phyloP scores from a whole-genome alignment of 805 yeast genomes.

The Teunomyces barrocoloradensis region DNA sequence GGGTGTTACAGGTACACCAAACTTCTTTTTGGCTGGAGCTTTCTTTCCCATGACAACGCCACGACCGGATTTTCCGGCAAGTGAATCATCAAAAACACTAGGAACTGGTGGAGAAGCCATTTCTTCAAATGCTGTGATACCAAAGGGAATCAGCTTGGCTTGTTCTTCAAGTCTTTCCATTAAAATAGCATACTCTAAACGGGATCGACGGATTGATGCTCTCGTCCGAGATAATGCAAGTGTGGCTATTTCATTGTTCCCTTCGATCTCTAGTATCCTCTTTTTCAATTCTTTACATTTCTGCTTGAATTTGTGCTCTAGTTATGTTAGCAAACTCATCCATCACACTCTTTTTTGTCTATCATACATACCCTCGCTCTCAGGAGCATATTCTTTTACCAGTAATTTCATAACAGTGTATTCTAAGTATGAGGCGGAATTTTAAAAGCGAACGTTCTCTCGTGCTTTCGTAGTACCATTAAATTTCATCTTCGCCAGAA shows the following conservation, averaged over 20 bases:
- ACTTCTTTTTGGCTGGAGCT: conserved; percentile 16
- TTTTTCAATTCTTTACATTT: conserved; percentile 72
- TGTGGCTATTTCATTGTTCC: conserved; percentile 71
- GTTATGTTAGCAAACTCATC: not conserved
- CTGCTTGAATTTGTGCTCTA: conserved; percentile 47
- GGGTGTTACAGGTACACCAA: conserved; percentile 21
- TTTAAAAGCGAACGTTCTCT: not conserved
- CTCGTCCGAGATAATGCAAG: conserved; percentile 76
- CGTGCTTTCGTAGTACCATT: not conserved
- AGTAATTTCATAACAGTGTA: conserved; percentile 1
- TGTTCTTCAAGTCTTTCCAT: conserved; percentile 74
- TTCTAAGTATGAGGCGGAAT: not conserved
- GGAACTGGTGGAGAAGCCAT: conserved; percentile 44
- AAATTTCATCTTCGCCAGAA: conserved; percentile 1
- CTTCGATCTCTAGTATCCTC: conserved; percentile 70
- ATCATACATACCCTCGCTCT: conserved; percentile 38
- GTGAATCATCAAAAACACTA: conserved; percentile 29
- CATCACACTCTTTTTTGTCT: not conserved
- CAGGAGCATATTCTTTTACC: conserved; percentile 31
- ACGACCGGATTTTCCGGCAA: conserved; percentile 20
- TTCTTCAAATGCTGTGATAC: conserved; percentile 25
- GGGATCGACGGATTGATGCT: conserved; percentile 68
- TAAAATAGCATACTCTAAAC: conserved; percentile 79
- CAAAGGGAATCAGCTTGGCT: conserved; percentile 29
- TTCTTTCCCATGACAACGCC: conserved; percentile 13